A percentile compares a stretch with the other conserved stretches of the same genome.
phyloP scores from a whole-genome alignment of 2,329 filamentous ascomycete genomes.

The Tolypocladium ophioglossoides region DNA sequence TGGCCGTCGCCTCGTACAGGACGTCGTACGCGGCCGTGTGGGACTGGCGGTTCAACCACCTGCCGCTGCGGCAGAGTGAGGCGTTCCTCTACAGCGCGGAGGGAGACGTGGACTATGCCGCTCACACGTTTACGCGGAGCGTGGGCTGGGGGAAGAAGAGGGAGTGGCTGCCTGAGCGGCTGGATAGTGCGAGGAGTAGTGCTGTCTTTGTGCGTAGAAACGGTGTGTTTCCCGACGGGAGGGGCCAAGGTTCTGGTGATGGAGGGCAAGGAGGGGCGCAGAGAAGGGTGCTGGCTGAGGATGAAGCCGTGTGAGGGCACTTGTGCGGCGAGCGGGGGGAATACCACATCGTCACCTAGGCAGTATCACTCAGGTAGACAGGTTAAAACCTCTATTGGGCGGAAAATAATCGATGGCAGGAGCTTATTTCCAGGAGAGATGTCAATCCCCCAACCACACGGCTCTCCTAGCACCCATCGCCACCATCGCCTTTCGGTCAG shows the following conservation, averaged over 20 bases:
- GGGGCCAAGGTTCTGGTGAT: neutral
- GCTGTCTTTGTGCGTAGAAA: neutral
- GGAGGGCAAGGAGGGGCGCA: neutral
- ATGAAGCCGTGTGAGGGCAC: neutral
- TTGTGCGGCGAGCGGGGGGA: neutral
- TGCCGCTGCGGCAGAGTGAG: conserved; percentile 40
- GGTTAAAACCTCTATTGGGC: neutral
- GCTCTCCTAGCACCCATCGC: too few species aligned
- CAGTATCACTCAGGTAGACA: neutral
- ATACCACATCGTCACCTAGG: neutral
- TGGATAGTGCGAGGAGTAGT: neutral
- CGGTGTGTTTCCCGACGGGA: neutral
- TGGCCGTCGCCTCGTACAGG: conserved; percentile 53
- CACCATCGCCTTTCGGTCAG: too few species aligned
- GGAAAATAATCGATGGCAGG: neutral
- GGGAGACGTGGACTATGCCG: conserved; percentile 7
- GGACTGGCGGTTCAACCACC: conserved; percentile 59
- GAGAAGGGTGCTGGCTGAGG: neutral
- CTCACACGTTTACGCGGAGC: conserved; percentile 12
- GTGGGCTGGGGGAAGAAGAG: conserved; percentile 16
- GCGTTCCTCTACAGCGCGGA: conserved; percentile 6
- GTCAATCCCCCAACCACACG: neutral
- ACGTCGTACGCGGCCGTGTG: conserved; percentile 58
- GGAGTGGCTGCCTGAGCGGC: conserved; percentile 3
- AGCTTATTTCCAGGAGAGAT: neutral